These are phyloP conservation scores for Magnusiomyces fungicola DNA, from an alignment of 1,139 yeast species.

Conservation along the genomic window DNA sequence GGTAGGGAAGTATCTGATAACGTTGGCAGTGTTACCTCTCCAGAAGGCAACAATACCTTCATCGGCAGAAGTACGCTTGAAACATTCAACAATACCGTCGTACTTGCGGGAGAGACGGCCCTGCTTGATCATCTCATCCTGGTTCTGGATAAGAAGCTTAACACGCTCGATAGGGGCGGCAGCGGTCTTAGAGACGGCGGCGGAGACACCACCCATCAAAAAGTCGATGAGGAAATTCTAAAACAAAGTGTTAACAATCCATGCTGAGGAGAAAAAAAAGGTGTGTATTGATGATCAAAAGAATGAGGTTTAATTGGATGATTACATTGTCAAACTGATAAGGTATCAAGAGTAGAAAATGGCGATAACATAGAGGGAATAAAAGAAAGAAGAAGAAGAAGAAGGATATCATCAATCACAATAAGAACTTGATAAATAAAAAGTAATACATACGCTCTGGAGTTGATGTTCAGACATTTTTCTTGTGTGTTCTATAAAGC, in stretches of 20 bases:
- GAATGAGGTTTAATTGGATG: not conserved
- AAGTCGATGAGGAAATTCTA: constrained; percentile 46
- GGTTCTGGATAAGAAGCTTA: constrained; percentile 74
- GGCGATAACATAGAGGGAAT: no score
- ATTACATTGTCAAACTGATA: no score
- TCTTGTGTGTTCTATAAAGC: not conserved
- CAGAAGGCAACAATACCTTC: constrained; percentile 70
- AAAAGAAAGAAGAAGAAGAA: no score
- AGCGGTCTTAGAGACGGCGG: constrained; percentile 79
- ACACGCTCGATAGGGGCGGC: constrained; percentile 85
- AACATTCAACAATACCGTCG: constrained; percentile 64
- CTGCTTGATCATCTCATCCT: constrained; percentile 78
- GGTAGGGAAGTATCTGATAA: constrained; percentile 79
- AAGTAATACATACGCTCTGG: not conserved
- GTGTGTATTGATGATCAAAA: no score
- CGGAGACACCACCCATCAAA: constrained; percentile 79
- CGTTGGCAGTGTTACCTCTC: constrained; percentile 85
- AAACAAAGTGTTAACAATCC: not conserved
- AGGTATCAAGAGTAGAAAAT: no score
- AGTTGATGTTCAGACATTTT: constrained; percentile 2
- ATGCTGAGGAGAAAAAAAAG: no score
- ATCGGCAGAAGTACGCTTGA: constrained; percentile 63
- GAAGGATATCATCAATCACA: no score
- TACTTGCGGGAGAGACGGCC: constrained; percentile 63
- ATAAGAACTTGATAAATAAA: not conserved